Evolutionary conservation across 1,284 basidiomycete species (phyloP).

Genomic region (Trichosporon asahii): DNA sequence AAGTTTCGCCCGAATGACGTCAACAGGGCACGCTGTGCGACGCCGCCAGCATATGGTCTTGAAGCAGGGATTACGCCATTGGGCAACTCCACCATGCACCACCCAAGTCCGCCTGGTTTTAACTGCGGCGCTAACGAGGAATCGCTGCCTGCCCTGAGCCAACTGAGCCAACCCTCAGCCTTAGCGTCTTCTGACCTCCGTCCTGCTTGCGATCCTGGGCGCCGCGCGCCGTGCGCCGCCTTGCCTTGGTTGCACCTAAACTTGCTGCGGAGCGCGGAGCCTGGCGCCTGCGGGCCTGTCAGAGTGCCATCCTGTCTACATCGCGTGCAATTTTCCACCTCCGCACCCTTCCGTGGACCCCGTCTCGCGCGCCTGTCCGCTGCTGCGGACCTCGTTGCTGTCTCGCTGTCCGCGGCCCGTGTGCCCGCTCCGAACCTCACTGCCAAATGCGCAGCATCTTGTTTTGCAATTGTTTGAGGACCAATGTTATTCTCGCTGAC

Average conservation of each 20-base stretch:
- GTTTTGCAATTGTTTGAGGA: not conserved
- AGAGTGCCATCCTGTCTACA: not conserved
- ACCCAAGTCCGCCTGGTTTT: not conserved
- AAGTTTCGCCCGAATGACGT: conserved; percentile 1
- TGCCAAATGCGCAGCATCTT: not conserved
- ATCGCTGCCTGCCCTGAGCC: not conserved
- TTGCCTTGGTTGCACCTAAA: not conserved
- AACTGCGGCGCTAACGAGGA: conserved; percentile 4
- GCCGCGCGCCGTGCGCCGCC: not conserved
- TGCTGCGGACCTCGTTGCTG: not conserved
- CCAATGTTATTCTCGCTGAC: not conserved
- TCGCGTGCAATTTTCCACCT: not conserved
- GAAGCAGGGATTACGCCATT: not conserved
- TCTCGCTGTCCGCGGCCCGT: conserved; percentile 1
- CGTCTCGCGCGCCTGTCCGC: not conserved
- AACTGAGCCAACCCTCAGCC: not conserved
- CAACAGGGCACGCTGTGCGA: not conserved
- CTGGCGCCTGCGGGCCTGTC: not conserved
- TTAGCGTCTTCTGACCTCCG: not conserved
- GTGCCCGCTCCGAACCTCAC: not conserved
- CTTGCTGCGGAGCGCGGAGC: not conserved
- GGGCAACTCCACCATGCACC: not conserved
- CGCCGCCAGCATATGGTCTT: not conserved
- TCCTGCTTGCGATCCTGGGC: not conserved
- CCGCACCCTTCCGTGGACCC: not conserved